Evolutionary conservation across 768 basidiomycete species (phyloP).

Genomic region (Amanita rimosa): DNA sequence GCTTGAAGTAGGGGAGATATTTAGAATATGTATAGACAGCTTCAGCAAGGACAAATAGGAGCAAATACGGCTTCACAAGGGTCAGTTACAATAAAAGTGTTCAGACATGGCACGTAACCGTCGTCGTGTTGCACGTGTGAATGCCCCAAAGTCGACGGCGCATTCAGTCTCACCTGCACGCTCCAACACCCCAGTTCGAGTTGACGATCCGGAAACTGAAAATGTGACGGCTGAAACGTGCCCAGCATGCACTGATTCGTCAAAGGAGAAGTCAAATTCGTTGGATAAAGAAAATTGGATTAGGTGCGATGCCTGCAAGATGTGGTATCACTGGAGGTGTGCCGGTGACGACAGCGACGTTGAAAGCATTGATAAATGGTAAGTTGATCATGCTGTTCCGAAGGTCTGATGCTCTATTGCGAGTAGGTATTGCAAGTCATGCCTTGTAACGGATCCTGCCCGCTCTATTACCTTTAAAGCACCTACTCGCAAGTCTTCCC

Average conservation of each 20-base stretch:
- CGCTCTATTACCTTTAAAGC: conserved; percentile 64
- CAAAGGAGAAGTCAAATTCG: conserved; percentile 18
- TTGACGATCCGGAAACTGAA: conserved; percentile 14
- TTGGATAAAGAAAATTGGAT: conserved; percentile 72
- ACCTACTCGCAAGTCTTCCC: conserved; percentile 71
- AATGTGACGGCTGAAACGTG: conserved; percentile 22
- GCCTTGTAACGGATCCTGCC: conserved; percentile 45
- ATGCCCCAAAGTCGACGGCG: conserved; percentile 22
- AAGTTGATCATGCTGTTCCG: conserved; percentile 10
- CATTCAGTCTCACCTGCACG: conserved; percentile 10
- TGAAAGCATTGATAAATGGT: conserved; percentile 73
- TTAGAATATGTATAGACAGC: background rate
- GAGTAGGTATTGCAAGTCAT: conserved; percentile 59
- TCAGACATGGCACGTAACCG: conserved; percentile 30
- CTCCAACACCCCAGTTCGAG: conserved; percentile 18
- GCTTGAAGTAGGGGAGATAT: conserved; percentile 43
- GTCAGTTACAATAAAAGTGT: background rate
- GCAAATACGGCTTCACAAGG: background rate
- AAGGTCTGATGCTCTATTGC: background rate
- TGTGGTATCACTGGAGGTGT: conserved; percentile 81
- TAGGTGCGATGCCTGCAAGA: conserved; percentile 69
- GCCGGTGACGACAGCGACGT: conserved; percentile 56
- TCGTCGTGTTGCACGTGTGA: conserved; percentile 30
- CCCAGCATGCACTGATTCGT: conserved; percentile 38
- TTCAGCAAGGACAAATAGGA: background rate